phyloP scores from a whole-genome alignment of 2,329 filamentous ascomycete species.

The Gyromitra esculenta region DNA sequence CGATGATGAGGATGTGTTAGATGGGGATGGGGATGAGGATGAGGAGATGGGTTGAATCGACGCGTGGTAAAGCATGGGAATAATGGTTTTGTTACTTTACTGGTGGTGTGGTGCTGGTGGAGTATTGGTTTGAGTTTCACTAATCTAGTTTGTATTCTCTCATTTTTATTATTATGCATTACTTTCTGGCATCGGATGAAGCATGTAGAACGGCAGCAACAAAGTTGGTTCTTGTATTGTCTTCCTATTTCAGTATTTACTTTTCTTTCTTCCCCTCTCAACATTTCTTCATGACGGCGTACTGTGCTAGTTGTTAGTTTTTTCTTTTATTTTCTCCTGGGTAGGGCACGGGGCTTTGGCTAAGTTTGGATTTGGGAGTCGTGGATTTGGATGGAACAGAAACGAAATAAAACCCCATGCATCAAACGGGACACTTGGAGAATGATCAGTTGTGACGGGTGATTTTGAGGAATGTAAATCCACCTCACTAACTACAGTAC shows the following conservation, averaged over 20 bases:
- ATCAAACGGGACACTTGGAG: background rate
- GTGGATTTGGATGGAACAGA: background rate
- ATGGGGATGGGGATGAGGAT: conserved; percentile 45
- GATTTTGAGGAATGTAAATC: background rate
- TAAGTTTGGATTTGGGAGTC: background rate
- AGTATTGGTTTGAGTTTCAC: conserved; percentile 23
- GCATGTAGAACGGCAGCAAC: conserved; percentile 15
- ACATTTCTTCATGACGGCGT: conserved; percentile 9
- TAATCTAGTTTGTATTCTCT: conserved; percentile 23
- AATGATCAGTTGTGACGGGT: background rate
- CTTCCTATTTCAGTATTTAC: background rate
- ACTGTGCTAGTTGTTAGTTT: background rate
- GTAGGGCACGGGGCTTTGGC: background rate
- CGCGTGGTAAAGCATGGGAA: conserved; percentile 5
- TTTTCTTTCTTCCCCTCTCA: background rate
- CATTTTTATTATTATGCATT: conserved; percentile 23
- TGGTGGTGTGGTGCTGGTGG: conserved; percentile 19
- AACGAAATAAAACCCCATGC: background rate
- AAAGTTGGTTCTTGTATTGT: conserved; percentile 12
- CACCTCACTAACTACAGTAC: background rate
- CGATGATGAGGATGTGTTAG: conserved; percentile 41
- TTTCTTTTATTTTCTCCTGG: background rate
- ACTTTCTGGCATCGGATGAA: conserved; percentile 16
- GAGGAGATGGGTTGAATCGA: conserved; percentile 44
- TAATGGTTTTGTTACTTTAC: conserved; percentile 27